These are phyloP conservation scores for Macadamia tetraphylla DNA, from an alignment of 164 flowering plant species.

Conservation along the genomic window DNA sequence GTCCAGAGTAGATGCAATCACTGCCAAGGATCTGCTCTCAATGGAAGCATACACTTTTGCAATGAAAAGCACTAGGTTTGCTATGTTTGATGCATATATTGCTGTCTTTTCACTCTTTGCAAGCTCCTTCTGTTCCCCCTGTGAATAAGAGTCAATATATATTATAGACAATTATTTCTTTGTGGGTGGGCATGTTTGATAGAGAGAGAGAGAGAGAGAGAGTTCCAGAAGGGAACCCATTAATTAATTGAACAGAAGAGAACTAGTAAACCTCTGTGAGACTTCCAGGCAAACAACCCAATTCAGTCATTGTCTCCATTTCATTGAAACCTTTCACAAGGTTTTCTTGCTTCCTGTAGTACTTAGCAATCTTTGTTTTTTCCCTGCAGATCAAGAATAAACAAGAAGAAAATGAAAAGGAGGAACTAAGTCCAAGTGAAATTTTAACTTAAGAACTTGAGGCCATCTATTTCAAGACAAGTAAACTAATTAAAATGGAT, in stretches of 20 bases:
- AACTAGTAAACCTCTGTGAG: constrained; percentile 54
- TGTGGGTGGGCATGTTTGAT: not conserved
- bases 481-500: too few species aligned
- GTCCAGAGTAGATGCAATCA: constrained; percentile 82
- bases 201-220: too few species aligned
- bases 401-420: not conserved
- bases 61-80: constrained; percentile 56
- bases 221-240: too few species aligned
- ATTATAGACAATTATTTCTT: too few species aligned
- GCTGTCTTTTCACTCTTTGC: constrained; percentile 65
- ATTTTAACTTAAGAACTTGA: too few species aligned
- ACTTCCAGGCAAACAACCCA: constrained; percentile 45
- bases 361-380: constrained; percentile 54
- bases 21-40: constrained; percentile 79
- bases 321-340: constrained; percentile 78
- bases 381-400: constrained; percentile 25
- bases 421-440: too few species aligned
- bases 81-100: constrained; percentile 47
- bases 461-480: too few species aligned
- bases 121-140: constrained; percentile 72
- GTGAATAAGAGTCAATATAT: not conserved
- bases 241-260: too few species aligned
- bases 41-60: constrained; percentile 79
- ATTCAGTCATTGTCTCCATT: constrained; percentile 57
- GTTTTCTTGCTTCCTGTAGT: constrained; percentile 77